Evolutionary conservation across 2,329 filamentous ascomycete genomes (phyloP).

Genomic region (Westerdykella aurantiaca): DNA sequence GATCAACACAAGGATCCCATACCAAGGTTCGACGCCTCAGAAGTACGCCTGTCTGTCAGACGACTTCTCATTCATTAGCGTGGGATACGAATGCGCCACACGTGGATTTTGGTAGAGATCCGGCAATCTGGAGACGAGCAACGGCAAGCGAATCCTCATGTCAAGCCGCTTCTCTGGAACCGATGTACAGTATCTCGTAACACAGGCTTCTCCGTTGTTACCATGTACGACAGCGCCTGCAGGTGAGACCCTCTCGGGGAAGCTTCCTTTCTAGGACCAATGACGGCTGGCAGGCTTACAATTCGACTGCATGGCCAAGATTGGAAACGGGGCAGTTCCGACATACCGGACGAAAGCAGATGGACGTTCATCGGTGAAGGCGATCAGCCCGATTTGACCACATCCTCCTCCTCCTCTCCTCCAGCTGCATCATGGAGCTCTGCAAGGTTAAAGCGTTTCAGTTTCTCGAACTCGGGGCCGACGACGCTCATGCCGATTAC

Average conservation of each 20-base stretch:
- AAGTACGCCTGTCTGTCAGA: no score
- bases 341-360: background rate
- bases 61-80: no score
- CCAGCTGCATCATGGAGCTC: conserved; percentile 59
- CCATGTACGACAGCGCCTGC: conserved; percentile 14
- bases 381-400: background rate
- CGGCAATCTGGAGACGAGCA: conserved; percentile 23
- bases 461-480: conserved; percentile 62
- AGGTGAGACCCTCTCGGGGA: conserved; percentile 14
- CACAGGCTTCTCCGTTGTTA: conserved; percentile 8
- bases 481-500: conserved; percentile 76
- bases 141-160: conserved; percentile 13
- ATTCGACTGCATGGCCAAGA: no score
- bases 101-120: conserved; percentile 3
- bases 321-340: background rate
- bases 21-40: no score
- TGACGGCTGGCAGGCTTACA: background rate
- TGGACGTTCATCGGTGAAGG: background rate
- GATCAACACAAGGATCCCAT: no score
- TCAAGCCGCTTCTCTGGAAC: conserved; percentile 15
- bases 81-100: no score
- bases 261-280: conserved; percentile 3
- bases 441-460: conserved; percentile 73
- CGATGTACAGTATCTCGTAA: conserved; percentile 5
- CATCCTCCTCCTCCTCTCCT: conserved; percentile 14